phyloP scores from a whole-genome alignment of 140 eudicot species.

The Ambrosia hybrid region DNA sequence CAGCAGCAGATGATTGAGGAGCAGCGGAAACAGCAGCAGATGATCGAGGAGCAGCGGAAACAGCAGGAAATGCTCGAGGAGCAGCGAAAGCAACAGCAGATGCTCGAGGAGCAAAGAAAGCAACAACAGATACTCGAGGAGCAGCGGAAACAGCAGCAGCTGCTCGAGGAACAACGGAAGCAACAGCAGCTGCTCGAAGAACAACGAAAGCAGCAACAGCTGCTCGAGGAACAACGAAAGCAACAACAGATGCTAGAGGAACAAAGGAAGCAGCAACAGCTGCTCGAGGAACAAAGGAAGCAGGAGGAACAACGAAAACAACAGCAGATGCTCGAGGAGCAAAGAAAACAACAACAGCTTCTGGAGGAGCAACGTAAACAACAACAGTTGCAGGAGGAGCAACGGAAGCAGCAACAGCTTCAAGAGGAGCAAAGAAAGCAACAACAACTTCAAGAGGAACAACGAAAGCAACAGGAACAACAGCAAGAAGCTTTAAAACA shows the following conservation, averaged over 20 bases:
- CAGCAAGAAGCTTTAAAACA: slow-evolving; percentile 19
- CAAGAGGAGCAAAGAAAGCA: slow-evolving; percentile 28
- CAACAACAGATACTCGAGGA: slow-evolving; percentile 13
- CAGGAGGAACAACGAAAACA: slow-evolving; percentile 29
- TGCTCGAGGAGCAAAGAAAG: background rate
- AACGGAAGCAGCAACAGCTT: slow-evolving; percentile 19
- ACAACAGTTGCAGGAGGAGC: slow-evolving; percentile 8
- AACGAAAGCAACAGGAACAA: slow-evolving; percentile 19
- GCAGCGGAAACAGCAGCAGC: slow-evolving; percentile 12
- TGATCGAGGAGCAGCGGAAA: background rate
- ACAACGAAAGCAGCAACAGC: slow-evolving; percentile 11
- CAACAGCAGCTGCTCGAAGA: slow-evolving; percentile 10
- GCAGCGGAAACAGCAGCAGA: slow-evolving; percentile 18
- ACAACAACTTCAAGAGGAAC: slow-evolving; percentile 12
- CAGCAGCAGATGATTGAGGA: background rate
- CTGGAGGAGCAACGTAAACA: slow-evolving; percentile 16
- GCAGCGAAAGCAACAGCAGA: slow-evolving; percentile 19
- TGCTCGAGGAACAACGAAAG: background rate
- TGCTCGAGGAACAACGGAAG: background rate
- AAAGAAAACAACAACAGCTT: slow-evolving; percentile 21
- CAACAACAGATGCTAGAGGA: slow-evolving; percentile 15
- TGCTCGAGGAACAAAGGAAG: slow-evolving; percentile 8
- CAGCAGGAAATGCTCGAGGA: slow-evolving; percentile 14
- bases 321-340: slow-evolving; percentile 12
- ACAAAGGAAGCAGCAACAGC: slow-evolving; percentile 17